Base-by-base conservation (phyloP, 176 grass and related monocot genomes). In the Oryza meyeriana region DNA sequence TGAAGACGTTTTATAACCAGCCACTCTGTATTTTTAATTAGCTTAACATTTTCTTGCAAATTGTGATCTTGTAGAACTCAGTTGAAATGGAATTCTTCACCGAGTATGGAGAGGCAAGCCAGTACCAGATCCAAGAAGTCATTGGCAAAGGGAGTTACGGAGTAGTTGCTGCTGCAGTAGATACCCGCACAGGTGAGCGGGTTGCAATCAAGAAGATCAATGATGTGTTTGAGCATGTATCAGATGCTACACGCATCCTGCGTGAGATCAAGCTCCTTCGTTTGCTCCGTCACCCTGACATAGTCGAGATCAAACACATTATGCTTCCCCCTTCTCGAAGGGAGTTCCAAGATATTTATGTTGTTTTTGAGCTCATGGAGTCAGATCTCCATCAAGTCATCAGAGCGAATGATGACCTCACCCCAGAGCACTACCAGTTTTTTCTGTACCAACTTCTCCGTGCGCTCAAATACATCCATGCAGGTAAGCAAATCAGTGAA, bases 181-280 rank as follows among this genome's bases (percentile, higher is more conserved):
- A 97, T 80, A 92, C 90, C 69, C 92, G 68, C 74, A 94, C 89
- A 1, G 90, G 94, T 30, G 89, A 97, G 80, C 85, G 74, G 57
- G 94, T 94, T 65, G 94, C 94, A 7, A 97, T 97, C 62, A 97
- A 97, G 90, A 97, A 97, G 83, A 97, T 97, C 35, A 97, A 97
- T n/a, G 90, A 97, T 27, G 94, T 97, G 40, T 97, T 97, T 71
- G 94, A 97, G 73, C 94, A 97, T 70, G 90, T 97, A 59, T 97
- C 94, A 48, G 94, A 97, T 62, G 92, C 94, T 52, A 97, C 88
- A 0, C 89, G 94, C 74, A 97, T 97, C 6, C 71, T 97, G 22
- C 85, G 94, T 12, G 94, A 97, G 87, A 90, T 97, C 87, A 97
- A 97, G 74, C 87, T 97, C 22, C 92, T 97, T 28, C 83, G 92